phyloP scores from a whole-genome alignment of 768 basidiomycete genomes.

The Calocybe indica region DNA sequence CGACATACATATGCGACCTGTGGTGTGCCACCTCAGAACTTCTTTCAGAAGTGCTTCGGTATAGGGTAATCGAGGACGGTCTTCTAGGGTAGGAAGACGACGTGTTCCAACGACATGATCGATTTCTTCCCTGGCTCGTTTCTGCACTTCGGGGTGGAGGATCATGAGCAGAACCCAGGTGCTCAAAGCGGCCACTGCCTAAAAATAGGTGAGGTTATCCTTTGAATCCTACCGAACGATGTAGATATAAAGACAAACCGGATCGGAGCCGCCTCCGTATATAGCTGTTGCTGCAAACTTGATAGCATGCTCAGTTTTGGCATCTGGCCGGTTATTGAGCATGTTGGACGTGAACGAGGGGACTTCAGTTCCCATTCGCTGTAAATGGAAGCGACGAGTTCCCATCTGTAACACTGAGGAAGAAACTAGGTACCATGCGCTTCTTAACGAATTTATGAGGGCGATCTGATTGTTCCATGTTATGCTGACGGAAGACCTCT shows the following conservation, averaged over 20 bases:
- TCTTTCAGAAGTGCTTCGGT: slow-evolving; percentile 8
- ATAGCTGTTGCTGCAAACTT: slow-evolving; percentile 5
- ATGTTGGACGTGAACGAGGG: slow-evolving; percentile 1
- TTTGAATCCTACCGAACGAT: neutral
- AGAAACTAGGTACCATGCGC: slow-evolving; percentile 19
- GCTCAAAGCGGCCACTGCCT: slow-evolving; percentile 7
- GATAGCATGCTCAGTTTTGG: slow-evolving; percentile 2
- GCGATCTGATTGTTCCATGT: slow-evolving; percentile 20
- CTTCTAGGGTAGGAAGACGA: slow-evolving; percentile 1
- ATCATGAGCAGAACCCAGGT: slow-evolving; percentile 13
- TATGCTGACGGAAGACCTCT: slow-evolving; percentile 20
- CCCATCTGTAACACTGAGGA: neutral
- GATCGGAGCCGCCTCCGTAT: slow-evolving; percentile 1
- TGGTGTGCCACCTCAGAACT: slow-evolving; percentile 7
- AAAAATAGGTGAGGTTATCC: neutral
- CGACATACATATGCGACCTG: slow-evolving; percentile 9
- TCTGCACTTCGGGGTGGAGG: slow-evolving; percentile 10
- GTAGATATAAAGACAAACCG: neutral
- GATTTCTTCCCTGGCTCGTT: slow-evolving; percentile 11
- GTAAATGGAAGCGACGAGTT: neutral
- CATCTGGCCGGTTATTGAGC: neutral
- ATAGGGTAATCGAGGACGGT: slow-evolving; percentile 9
- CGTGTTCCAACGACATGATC: slow-evolving; percentile 12
- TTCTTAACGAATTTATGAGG: slow-evolving; percentile 26
- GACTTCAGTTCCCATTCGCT: neutral